phyloP scores from a whole-genome alignment of 75 land plant genomes.

The Picea glauca region DNA sequence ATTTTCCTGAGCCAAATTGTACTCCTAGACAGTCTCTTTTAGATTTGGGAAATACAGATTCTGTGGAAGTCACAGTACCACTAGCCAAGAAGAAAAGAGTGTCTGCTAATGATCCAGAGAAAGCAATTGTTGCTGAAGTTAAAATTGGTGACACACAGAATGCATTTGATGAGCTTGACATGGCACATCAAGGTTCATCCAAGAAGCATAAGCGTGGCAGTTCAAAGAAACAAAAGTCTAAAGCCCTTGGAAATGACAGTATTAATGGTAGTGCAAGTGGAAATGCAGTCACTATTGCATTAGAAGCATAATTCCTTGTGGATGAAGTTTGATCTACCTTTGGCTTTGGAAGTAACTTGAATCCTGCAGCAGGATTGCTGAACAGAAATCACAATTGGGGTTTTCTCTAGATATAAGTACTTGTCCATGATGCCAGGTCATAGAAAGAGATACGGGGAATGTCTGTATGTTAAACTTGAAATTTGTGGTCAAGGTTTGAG shows the following conservation, averaged over 20 bases:
- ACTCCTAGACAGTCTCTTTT: background rate
- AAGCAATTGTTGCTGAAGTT: background rate
- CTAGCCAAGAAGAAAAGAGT: background rate
- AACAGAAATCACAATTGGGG: background rate
- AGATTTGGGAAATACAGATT: background rate
- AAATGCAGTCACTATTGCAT: conserved; percentile 2
- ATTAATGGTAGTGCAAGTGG: background rate
- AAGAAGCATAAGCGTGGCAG: conserved; percentile 41
- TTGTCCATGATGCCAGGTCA: background rate
- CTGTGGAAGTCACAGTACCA: background rate
- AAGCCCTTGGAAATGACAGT: background rate
- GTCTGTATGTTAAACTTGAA: background rate
- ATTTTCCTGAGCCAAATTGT: background rate
- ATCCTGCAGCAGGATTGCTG: background rate
- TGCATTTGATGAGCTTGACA: background rate
- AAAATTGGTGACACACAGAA: conserved; percentile 6
- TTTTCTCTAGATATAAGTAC: background rate
- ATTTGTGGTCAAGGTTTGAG: background rate
- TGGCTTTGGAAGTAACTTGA: background rate
- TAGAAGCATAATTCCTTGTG: background rate
- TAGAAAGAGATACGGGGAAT: background rate
- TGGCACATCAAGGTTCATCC: conserved; percentile 9
- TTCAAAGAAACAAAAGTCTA: conserved; percentile 9
- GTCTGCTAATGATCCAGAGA: background rate
- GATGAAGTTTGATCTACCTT: background rate